Percentiles rank a stretch among this genome's conserved stretches.
phyloP scores from a whole-genome alignment of 202 grass and related monocot species.

The Brachypodium distachyon region DNA sequence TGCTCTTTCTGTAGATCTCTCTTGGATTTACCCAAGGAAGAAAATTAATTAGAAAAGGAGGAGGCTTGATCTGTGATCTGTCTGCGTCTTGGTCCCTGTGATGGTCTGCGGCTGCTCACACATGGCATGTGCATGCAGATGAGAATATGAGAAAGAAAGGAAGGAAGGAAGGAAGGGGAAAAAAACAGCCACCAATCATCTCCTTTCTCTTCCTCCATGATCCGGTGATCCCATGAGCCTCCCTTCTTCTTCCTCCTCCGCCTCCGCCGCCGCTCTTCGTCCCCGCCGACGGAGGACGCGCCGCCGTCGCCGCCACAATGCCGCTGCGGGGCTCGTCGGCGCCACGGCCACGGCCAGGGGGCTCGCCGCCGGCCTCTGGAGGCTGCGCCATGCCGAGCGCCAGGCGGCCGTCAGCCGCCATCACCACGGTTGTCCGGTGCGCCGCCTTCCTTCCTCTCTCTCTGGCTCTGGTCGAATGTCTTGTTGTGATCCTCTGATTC shows the following conservation, averaged over 20 bases:
- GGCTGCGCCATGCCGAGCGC: conserved; percentile 37
- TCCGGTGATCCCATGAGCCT: conserved; percentile 14
- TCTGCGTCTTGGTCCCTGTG: not conserved
- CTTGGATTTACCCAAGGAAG: not conserved
- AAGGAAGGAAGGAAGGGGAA: too few species aligned
- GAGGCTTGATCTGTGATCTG: not conserved
- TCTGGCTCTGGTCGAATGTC: not conserved
- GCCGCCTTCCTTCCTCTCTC: not conserved
- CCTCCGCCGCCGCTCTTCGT: not conserved
- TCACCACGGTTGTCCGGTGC: not conserved
- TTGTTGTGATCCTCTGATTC: not conserved
- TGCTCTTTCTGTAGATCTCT: too few species aligned
- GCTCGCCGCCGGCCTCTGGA: conserved; percentile 69
- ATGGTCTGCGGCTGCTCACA: not conserved
- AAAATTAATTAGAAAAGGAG: not conserved
- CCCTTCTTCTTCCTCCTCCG: too few species aligned
- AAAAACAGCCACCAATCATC: not conserved
- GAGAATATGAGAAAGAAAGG: not conserved
- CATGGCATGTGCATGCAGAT: conserved; percentile 42
- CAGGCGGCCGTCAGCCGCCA: too few species aligned
- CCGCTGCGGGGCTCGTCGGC: not conserved
- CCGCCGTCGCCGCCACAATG: not conserved
- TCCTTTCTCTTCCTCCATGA: not conserved
- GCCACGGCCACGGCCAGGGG: conserved; percentile 47
- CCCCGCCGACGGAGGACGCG: not conserved